Evolutionary conservation across 164 flowering plant genomes (phyloP).

Genomic region (Houttuynia cordata): DNA sequence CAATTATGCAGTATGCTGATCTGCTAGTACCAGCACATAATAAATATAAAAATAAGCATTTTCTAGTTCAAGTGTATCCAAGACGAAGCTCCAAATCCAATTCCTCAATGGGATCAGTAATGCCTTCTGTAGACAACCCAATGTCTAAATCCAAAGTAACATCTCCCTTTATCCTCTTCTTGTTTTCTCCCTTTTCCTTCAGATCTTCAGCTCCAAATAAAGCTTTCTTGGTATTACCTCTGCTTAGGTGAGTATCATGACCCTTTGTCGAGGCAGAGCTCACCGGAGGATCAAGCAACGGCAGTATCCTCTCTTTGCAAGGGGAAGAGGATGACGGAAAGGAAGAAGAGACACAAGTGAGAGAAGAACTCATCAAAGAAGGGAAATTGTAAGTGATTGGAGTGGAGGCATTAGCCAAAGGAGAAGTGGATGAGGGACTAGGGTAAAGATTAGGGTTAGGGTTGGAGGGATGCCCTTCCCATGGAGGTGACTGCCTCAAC

Average conservation of each 20-base stretch:
- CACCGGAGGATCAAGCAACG: neutral
- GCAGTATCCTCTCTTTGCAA: slow-evolving; percentile 10
- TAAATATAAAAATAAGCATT: too few species aligned
- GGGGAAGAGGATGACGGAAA: slow-evolving; percentile 7
- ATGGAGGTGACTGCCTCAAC: slow-evolving; percentile 38
- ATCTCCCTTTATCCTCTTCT: neutral
- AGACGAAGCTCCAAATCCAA: slow-evolving; percentile 64
- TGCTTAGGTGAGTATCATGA: slow-evolving; percentile 3
- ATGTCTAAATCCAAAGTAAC: slow-evolving; percentile 39
- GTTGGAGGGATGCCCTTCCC: slow-evolving; percentile 11
- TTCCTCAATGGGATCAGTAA: slow-evolving; percentile 22
- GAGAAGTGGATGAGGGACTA: slow-evolving; percentile 10
- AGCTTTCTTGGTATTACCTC: slow-evolving; percentile 10
- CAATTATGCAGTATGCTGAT: too few species aligned
- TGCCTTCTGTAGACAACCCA: slow-evolving; percentile 17
- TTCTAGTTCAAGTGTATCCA: slow-evolving; percentile 20
- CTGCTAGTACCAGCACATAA: too few species aligned
- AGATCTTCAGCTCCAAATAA: neutral
- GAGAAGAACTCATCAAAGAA: slow-evolving; percentile 14
- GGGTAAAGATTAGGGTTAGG: slow-evolving; percentile 11
- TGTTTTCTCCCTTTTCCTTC: slow-evolving; percentile 8
- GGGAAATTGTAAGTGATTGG: slow-evolving; percentile 8
- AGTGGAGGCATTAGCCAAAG: slow-evolving; percentile 2
- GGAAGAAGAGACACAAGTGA: slow-evolving; percentile 14
- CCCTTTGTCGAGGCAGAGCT: slow-evolving; percentile 2